These are phyloP conservation scores for Talaromyces amestolkiae DNA, from an alignment of 2,329 filamentous ascomycete genomes.

Conservation along the genomic window DNA sequence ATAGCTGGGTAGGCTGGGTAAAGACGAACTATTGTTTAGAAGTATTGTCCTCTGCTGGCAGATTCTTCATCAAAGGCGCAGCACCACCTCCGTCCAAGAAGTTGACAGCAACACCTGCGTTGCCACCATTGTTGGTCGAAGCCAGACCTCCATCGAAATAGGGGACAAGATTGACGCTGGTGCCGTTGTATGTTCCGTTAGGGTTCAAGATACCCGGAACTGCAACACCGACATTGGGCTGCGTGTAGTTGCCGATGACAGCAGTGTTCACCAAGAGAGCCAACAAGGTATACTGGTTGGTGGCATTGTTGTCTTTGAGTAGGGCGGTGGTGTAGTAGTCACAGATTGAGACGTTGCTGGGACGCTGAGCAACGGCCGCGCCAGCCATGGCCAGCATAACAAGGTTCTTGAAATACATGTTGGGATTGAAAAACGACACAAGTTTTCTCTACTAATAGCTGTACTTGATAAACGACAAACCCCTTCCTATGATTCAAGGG, in stretches of 20 bases:
- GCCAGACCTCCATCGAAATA: slow-evolving; percentile 59
- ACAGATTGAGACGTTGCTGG: slow-evolving; percentile 54
- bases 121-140: slow-evolving; percentile 25
- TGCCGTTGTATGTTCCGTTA: slow-evolving; percentile 50
- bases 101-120: slow-evolving; percentile 52
- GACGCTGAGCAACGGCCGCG: slow-evolving; percentile 44
- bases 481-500: not conserved
- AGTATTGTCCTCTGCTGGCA: slow-evolving; percentile 49
- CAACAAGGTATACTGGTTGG: slow-evolving; percentile 57
- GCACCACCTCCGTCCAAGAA: slow-evolving; percentile 62
- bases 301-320: slow-evolving; percentile 58
- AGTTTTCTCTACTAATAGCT: not conserved
- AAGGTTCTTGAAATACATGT: slow-evolving; percentile 6
- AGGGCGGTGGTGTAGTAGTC: slow-evolving; percentile 64
- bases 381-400: not conserved
- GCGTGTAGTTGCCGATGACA: slow-evolving; percentile 62
- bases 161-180: slow-evolving; percentile 55
- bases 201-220: slow-evolving; percentile 59
- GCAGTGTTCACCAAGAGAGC: slow-evolving; percentile 61
- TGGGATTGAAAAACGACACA: not conserved
- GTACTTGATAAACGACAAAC: not conserved
- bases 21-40: slow-evolving; percentile 53
- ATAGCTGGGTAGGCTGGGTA: not conserved
- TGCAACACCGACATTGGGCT: slow-evolving; percentile 51
- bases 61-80: slow-evolving; percentile 55